Evolutionary conservation across 257 asterid genomes (phyloP).

Genomic region (Primulina eburnea): DNA sequence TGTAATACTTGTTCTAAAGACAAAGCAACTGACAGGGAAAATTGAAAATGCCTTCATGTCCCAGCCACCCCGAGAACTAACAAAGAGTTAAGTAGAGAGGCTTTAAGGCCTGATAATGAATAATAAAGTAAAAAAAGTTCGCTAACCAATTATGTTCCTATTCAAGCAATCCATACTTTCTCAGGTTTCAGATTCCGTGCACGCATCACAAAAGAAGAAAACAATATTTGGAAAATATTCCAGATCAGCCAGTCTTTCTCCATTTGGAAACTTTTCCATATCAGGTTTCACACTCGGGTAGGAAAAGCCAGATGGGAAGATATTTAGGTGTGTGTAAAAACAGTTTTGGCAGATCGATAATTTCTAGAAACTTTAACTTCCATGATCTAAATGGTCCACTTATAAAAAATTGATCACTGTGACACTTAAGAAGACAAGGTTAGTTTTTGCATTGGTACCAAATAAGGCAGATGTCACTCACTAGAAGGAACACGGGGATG

Average conservation of each 20-base stretch:
- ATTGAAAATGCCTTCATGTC: no score
- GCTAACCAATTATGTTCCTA: no score
- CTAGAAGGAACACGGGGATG: not conserved
- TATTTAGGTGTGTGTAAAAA: constrained; percentile 39
- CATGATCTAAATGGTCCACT: not conserved
- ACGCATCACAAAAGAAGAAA: not conserved
- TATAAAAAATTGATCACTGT: not conserved
- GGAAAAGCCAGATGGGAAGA: no score
- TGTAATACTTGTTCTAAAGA: no score
- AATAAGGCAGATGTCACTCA: not conserved
- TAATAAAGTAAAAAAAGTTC: no score
- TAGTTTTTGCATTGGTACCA: not conserved
- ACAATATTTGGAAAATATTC: not conserved
- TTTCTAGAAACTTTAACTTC: not conserved
- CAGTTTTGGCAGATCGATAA: not conserved
- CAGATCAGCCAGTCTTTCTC: not conserved
- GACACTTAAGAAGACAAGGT: not conserved
- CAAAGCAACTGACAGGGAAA: no score
- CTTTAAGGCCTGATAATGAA: no score
- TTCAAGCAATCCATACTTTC: not conserved
- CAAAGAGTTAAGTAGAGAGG: no score
- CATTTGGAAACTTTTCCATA: not conserved
- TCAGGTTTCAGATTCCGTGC: not conserved
- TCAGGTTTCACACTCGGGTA: not conserved
- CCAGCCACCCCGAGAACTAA: no score